Percentiles rank a stretch among this genome's conserved stretches.
Evolutionary conservation across 305 asterid genomes (phyloP).

Genomic region (Solanum hybrid): DNA sequence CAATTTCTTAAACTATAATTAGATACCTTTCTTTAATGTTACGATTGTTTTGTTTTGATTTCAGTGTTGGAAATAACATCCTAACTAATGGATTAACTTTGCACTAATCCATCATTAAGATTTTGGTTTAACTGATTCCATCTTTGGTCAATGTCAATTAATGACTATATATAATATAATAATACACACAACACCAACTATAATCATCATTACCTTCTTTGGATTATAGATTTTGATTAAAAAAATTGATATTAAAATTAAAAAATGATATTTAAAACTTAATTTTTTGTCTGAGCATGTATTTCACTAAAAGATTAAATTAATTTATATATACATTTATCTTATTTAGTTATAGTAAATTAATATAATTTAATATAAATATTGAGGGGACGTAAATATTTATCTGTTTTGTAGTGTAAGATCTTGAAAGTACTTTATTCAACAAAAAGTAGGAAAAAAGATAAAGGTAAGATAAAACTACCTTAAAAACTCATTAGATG

Average conservation of each 20-base stretch:
- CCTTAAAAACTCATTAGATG: neutral
- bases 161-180: neutral
- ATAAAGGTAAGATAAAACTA: neutral
- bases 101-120: neutral
- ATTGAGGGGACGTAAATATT: neutral
- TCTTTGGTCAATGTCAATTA: neutral
- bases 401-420: neutral
- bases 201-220: neutral
- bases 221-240: neutral
- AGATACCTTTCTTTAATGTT: neutral
- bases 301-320: neutral
- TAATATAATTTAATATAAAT: neutral
- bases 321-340: neutral
- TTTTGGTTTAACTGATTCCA: neutral
- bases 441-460: neutral
- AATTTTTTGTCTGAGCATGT: neutral
- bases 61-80: neutral
- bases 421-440: neutral
- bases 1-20: neutral
- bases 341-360: neutral
- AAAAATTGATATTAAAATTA: neutral
- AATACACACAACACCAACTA: neutral
- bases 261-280: neutral
- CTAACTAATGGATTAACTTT: neutral
- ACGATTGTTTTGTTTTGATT: neutral